Conservation (phyloP, 2,329 filamentous ascomycete genomes). For the Endoconidiophora polonica region DNA sequence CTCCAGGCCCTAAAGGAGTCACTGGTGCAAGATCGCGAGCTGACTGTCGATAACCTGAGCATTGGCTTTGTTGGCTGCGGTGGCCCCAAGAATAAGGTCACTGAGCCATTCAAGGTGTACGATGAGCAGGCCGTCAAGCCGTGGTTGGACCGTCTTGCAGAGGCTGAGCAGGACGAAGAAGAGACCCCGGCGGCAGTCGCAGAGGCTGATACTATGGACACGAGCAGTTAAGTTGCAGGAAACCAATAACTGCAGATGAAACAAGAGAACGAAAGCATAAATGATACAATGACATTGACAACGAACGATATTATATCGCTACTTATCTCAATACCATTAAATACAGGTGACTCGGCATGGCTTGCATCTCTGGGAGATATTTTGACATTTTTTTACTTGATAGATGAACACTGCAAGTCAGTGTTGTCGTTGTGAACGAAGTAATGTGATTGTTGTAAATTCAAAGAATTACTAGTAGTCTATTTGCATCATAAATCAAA, state of each 20-base stretch:
- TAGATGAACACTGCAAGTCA: too few relatives aligned
- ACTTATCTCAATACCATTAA: not conserved
- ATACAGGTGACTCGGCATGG: too few relatives aligned
- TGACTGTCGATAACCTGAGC: conserved; percentile 93
- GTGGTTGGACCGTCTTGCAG: conserved; percentile 63
- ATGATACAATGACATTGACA: not conserved
- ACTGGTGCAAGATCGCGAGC: conserved; percentile 88
- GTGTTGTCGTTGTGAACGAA: too few relatives aligned
- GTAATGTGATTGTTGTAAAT: not conserved
- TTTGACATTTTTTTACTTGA: too few relatives aligned
- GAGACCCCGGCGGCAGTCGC: conserved; percentile 23
- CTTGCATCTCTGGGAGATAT: too few relatives aligned
- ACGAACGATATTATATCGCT: not conserved
- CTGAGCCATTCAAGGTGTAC: conserved; percentile 73
- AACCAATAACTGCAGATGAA: conserved; percentile 12
- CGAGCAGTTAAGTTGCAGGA: conserved; percentile 16
- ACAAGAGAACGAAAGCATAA: not conserved
- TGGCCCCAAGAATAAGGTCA: conserved; percentile 33
- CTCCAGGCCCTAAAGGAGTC: conserved; percentile 87
- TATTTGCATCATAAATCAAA: too few relatives aligned
- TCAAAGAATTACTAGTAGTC: not conserved
- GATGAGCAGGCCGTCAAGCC: conserved; percentile 76
- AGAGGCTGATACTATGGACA: conserved; percentile 19
- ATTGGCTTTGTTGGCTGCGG: conserved; percentile 63
- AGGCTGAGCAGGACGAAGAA: conserved; percentile 27